Evolutionary conservation across 139 green algal species (phyloP), one percentile per base, ranked within the genome.

Genomic region (Chara braunii): DNA sequence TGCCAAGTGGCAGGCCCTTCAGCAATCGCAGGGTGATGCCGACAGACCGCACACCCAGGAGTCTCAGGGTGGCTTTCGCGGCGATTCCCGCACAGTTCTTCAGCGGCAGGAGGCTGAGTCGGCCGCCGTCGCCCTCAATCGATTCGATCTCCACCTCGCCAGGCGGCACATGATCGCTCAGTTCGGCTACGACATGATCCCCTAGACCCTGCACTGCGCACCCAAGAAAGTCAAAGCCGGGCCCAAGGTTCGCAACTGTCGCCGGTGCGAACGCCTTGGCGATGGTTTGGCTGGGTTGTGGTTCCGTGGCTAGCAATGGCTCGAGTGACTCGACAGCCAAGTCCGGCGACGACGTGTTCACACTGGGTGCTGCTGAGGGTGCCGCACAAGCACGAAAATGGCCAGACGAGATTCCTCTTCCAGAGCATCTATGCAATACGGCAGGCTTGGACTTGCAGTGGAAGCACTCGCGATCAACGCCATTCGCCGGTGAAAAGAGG

Each of bases 141-240:
- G 36, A 62, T 18, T 91, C 81, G 29, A 98, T 97, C 2, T 89
- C 64, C 3, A 97, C 80, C 52, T 80, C 34, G 0, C 87, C 90
- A 2, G 67, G 69, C n/a, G 90, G 56, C 0, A 83, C 79, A 14
- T 45, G 57, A 0, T 89, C 91, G 24, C 60, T 70, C 52, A 75
- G 57, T 59, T 74, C 61, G 12, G 63, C 63, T 2, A 72, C 84
- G 18, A 97, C 91, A 0, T 79, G 81, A 61, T 98, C 91, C 6
- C 91, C 91, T 0, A 86, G 72, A n/a, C 91, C 90, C 83, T 94
- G 81, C 11, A 97, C 87, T 2, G 92, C 92, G 58, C 88, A 95
- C n/a, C 92, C 92, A 51, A 98, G 81, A 86, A 94, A 96, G 70
- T 98, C 92, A 34, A 95, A 98, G 34, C 92, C 92, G 11, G 92